phyloP scores from a whole-genome alignment of 2,329 filamentous ascomycete genomes.

The Ascochyta pisi region DNA sequence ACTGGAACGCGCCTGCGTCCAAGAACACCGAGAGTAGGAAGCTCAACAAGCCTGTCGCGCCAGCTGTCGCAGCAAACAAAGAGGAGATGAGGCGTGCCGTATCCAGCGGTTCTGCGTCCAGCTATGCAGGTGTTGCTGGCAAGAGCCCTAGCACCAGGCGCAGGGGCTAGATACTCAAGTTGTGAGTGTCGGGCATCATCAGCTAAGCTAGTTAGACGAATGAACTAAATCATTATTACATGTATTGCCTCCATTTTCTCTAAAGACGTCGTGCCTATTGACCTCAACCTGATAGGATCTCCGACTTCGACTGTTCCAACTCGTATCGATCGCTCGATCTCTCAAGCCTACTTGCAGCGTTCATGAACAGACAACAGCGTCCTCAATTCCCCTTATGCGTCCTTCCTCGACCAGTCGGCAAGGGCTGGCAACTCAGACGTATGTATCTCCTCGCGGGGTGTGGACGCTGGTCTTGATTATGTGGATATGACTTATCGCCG shows the following conservation, averaged over 20 bases:
- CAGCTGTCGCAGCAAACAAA: conserved; percentile 40
- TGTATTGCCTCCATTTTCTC: not conserved
- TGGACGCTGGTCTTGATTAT: not conserved
- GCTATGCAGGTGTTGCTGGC: conserved; percentile 48
- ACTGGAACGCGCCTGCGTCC: conserved; percentile 74
- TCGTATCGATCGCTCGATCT: not conserved
- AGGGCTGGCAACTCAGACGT: not conserved
- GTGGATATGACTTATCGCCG: no score
- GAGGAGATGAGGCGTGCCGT: conserved; percentile 41
- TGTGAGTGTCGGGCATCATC: not conserved
- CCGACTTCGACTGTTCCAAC: not conserved
- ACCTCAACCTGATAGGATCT: not conserved
- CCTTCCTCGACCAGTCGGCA: not conserved
- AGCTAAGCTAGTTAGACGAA: not conserved
- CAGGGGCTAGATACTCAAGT: conserved; percentile 52
- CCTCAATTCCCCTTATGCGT: not conserved
- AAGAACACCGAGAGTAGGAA: conserved; percentile 47
- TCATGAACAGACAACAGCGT: not conserved
- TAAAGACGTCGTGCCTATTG: not conserved
- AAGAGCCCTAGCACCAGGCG: conserved; percentile 64
- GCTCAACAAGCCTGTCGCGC: conserved; percentile 44
- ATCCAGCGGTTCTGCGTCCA: conserved; percentile 43
- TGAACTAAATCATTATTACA: not conserved
- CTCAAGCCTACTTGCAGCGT: not conserved
- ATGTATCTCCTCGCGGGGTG: not conserved